Conservation (phyloP, 2,329 filamentous ascomycete species). For the Anthostomella pinea region DNA sequence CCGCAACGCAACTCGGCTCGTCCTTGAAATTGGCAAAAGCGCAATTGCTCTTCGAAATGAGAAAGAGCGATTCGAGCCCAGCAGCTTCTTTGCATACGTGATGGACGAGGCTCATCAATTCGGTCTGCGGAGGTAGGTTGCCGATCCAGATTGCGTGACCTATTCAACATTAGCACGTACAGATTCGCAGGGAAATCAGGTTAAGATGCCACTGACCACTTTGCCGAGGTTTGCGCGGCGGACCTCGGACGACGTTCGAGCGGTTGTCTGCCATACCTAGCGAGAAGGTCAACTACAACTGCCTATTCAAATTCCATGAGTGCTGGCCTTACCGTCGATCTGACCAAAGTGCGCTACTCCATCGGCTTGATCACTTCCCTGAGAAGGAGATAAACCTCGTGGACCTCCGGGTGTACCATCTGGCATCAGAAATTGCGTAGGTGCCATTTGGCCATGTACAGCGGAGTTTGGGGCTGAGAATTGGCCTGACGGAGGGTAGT, state of each 20-base stretch:
- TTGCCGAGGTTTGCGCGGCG: slow-evolving; percentile 56
- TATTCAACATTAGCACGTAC: slow-evolving; percentile 18
- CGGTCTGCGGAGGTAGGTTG: slow-evolving; percentile 82
- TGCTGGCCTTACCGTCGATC: slow-evolving; percentile 29
- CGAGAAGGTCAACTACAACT: slow-evolving; percentile 7
- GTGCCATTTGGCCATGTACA: slow-evolving; percentile 33
- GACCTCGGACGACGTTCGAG: slow-evolving; percentile 48
- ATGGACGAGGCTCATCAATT: slow-evolving; percentile 80
- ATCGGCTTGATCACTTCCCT: slow-evolving; percentile 18
- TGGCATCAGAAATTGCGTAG: slow-evolving; percentile 32
- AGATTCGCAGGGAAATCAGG: too few species aligned
- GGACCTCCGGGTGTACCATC: slow-evolving; percentile 26
- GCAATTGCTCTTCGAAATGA: slow-evolving; percentile 96
- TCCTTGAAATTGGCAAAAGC: slow-evolving; percentile 94
- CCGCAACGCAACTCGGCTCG: slow-evolving; percentile 69
- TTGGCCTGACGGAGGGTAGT: slow-evolving; percentile 40
- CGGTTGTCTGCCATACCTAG: slow-evolving; percentile 32
- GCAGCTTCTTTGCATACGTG: slow-evolving; percentile 80
- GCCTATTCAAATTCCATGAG: slow-evolving; percentile 1
- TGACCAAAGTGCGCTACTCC: slow-evolving; percentile 9
- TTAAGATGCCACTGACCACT: slow-evolving; percentile 62
- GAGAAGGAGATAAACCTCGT: slow-evolving; percentile 17
- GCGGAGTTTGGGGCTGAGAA: slow-evolving; percentile 34
- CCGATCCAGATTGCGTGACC: slow-evolving; percentile 96
- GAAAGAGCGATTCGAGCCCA: slow-evolving; percentile 82